Percentiles rank a stretch among this genome's conserved stretches.
phyloP scores from a whole-genome alignment of 2,329 filamentous ascomycete genomes.

The Trichoderma asperellum region DNA sequence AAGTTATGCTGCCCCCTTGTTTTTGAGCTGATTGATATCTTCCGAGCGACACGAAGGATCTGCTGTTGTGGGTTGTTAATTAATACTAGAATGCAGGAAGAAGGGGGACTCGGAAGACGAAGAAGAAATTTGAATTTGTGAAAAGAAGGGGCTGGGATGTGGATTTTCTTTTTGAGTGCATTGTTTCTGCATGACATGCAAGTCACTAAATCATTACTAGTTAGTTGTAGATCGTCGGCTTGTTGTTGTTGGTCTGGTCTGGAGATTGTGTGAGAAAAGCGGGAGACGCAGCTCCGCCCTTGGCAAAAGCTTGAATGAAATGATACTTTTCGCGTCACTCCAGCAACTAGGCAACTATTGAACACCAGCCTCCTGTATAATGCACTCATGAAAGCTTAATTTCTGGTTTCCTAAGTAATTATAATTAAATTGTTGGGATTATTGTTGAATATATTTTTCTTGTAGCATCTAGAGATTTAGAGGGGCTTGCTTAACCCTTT shows the following conservation, averaged over 20 bases:
- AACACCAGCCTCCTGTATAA: not conserved
- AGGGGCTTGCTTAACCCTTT: not conserved
- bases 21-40: not conserved
- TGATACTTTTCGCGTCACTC: not conserved
- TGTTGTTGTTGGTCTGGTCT: conserved; percentile 3
- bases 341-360: not conserved
- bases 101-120: not conserved
- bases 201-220: not conserved
- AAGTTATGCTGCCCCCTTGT: not conserved
- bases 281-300: not conserved
- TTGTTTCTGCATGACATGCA: conserved; percentile 14
- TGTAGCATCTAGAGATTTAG: no score
- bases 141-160: not conserved
- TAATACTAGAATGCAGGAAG: not conserved
- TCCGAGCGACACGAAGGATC: not conserved
- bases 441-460: not conserved
- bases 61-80: not conserved
- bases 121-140: not conserved
- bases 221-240: not conserved
- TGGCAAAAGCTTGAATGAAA: not conserved
- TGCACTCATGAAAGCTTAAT: not conserved
- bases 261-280: not conserved
- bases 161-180: not conserved
- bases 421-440: not conserved
- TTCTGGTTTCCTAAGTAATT: not conserved